A percentile compares a stretch with the other conserved stretches of the same genome.
Conservation (phyloP, 108 stramenopile genomes). For the Conticribra weissflogii region DNA sequence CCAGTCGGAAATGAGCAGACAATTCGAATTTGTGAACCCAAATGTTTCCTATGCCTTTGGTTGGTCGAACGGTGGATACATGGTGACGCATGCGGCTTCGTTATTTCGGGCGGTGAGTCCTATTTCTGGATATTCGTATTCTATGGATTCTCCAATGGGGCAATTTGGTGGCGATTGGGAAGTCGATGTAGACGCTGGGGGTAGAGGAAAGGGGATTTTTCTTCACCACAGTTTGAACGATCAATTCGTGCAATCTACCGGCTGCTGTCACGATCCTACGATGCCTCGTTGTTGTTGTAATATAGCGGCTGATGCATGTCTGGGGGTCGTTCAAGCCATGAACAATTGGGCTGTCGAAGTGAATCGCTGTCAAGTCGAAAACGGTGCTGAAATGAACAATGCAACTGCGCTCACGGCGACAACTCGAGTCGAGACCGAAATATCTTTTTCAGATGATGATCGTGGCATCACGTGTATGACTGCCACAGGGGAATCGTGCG, state of each 20-base stretch:
- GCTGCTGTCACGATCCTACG: constrained; percentile 56
- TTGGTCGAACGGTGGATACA: constrained; percentile 70
- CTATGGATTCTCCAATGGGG: constrained; percentile 3
- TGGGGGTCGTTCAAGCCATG: constrained; percentile 24
- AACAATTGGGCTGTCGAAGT: constrained; percentile 29
- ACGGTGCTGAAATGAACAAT: background rate
- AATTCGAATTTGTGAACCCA: constrained; percentile 24
- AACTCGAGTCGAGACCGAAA: background rate
- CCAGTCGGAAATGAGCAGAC: constrained; percentile 20
- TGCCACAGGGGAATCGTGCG: constrained; percentile 15
- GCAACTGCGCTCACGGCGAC: background rate
- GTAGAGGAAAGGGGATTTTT: constrained; percentile 43
- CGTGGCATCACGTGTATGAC: constrained; percentile 22
- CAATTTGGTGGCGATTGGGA: constrained; percentile 14
- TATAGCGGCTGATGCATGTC: constrained; percentile 49
- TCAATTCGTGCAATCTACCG: constrained; percentile 46
- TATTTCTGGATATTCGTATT: constrained; percentile 47
- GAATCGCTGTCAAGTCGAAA: constrained; percentile 27
- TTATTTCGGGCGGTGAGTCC: constrained; percentile 64
- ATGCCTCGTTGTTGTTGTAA: constrained; percentile 60
- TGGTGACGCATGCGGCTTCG: constrained; percentile 54
- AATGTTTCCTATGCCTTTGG: constrained; percentile 53
- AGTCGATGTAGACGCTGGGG: background rate
- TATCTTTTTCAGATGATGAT: constrained; percentile 9
- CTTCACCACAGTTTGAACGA: constrained; percentile 58